Conservation (phyloP, 441 rosid genomes). For the Gossypium lobatum region DNA sequence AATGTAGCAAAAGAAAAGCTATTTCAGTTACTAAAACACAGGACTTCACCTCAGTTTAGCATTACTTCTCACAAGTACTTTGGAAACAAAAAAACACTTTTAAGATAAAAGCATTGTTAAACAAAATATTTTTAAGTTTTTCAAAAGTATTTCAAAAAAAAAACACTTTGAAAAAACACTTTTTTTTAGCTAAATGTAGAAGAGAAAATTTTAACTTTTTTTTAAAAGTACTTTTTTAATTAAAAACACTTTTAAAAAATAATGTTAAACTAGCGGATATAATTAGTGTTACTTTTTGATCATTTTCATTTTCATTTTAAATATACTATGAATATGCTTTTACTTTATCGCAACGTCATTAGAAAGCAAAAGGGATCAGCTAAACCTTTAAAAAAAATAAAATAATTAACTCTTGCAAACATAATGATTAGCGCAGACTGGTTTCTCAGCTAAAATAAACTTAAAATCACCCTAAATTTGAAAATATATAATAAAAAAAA, state of each 20-base stretch:
- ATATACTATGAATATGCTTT: not conserved
- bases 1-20: not conserved
- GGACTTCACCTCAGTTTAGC: not conserved
- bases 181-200: no score
- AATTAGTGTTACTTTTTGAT: not conserved
- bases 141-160: no score
- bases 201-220: no score
- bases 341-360: not conserved
- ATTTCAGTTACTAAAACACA: not conserved
- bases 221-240: no score
- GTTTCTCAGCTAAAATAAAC: not conserved
- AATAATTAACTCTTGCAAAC: not conserved
- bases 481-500: not conserved
- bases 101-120: no score
- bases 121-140: no score
- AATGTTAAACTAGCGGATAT: no score
- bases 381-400: not conserved
- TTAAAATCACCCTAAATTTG: not conserved
- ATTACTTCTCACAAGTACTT: no score
- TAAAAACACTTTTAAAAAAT: no score
- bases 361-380: not conserved
- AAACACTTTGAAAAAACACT: no score
- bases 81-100: no score
- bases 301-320: not conserved
- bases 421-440: not conserved